Evolutionary conservation across 352 stramenopile genomes (phyloP).

Genomic region (Globisporangium barbulae): DNA sequence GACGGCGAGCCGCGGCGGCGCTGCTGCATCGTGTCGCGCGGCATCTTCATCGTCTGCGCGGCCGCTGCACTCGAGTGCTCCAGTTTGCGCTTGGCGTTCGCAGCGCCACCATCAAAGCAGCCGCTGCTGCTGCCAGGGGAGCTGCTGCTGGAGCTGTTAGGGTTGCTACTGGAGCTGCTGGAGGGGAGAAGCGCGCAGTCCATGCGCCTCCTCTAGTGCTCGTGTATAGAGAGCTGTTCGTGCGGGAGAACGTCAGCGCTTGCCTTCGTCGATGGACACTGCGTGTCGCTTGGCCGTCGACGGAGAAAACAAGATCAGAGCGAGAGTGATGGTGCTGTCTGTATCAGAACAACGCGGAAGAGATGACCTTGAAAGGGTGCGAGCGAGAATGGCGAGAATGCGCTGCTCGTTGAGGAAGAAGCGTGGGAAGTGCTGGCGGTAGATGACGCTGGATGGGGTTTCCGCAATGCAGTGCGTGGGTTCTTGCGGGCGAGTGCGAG

Average conservation of each 20-base stretch:
- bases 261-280: neutral
- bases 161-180: slow-evolving; percentile 3
- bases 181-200: slow-evolving; percentile 21
- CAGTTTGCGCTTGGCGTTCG: slow-evolving; percentile 68
- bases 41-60: slow-evolving; percentile 19
- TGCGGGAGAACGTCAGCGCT: neutral
- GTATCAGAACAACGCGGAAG: neutral
- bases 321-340: neutral
- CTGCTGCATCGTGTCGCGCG: slow-evolving; percentile 24
- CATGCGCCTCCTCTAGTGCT: slow-evolving; percentile 20
- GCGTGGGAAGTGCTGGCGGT: neutral
- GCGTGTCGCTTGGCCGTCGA: slow-evolving; percentile 1
- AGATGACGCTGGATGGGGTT: slow-evolving; percentile 2
- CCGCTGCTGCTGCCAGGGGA: slow-evolving; percentile 8
- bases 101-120: slow-evolving; percentile 27
- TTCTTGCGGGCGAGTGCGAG: neutral
- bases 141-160: slow-evolving; percentile 12
- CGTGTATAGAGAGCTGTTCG: slow-evolving; percentile 3
- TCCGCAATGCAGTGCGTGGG: slow-evolving; percentile 5
- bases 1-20: slow-evolving; percentile 39
- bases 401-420: neutral
- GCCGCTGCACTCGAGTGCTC: slow-evolving; percentile 21
- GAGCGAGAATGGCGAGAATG: neutral
- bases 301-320: neutral
- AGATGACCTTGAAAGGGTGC: neutral